phyloP scores from a whole-genome alignment of 495 filamentous ascomycete genomes.

The Achaetomiella virescens region DNA sequence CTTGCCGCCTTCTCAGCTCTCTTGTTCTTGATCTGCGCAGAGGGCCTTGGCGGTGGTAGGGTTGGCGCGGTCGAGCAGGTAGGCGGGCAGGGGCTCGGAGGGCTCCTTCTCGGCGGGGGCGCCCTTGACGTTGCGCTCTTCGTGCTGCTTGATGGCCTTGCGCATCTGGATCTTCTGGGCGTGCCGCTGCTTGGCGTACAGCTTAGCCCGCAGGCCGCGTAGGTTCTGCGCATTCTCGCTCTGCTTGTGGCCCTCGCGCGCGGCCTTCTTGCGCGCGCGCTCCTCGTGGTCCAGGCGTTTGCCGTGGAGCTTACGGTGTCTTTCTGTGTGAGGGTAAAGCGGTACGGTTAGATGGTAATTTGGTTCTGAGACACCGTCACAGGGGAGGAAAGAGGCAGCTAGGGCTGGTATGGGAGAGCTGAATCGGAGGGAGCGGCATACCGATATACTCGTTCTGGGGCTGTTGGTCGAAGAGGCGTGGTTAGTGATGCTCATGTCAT shows the following conservation, averaged over 20 bases:
- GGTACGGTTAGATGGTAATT: not conserved
- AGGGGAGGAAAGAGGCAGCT: not conserved
- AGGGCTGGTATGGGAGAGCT: not conserved
- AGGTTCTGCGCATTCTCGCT: constrained; percentile 88
- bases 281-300: constrained; percentile 82
- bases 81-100: constrained; percentile 69
- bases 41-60: constrained; percentile 86
- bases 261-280: constrained; percentile 76
- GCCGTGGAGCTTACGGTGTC: constrained; percentile 39
- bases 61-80: constrained; percentile 84
- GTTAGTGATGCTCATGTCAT: constrained; percentile 14
- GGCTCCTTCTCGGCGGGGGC: constrained; percentile 67
- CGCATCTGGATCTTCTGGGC: constrained; percentile 99
- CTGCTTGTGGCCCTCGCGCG: constrained; percentile 78
- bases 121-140: constrained; percentile 94
- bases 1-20: constrained; percentile 90
- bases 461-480: constrained; percentile 36
- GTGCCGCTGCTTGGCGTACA: constrained; percentile 89
- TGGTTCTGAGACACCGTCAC: not conserved
- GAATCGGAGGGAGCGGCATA: constrained; percentile 17
- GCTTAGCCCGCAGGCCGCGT: constrained; percentile 84
- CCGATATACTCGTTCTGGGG: constrained; percentile 94
- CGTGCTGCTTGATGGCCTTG: constrained; percentile 88
- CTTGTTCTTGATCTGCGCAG: constrained; percentile 36
- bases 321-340: constrained; percentile 13